phyloP scores from a whole-genome alignment of 805 yeast genomes.

The Cyberlindnera euphorbiiphila region DNA sequence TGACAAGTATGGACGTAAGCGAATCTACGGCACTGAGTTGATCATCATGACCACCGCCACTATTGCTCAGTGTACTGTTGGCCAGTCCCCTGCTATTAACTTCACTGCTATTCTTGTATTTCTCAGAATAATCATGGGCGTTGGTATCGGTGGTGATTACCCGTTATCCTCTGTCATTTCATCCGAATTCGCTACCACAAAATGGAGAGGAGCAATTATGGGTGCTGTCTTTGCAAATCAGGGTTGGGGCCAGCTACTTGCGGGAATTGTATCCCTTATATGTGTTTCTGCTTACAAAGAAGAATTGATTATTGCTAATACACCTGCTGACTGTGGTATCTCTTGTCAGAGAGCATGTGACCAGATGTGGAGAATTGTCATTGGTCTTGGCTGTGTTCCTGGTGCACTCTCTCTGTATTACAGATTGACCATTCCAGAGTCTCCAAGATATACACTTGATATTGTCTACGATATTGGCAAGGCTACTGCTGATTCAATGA shows the following conservation, averaged over 20 bases:
- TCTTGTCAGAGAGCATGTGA: constrained; percentile 76
- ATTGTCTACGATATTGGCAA: constrained; percentile 55
- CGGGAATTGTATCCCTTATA: constrained; percentile 78
- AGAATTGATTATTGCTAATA: constrained; percentile 48
- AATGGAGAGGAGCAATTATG: constrained; percentile 98
- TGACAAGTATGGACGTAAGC: constrained; percentile 81
- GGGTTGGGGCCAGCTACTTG: constrained; percentile 92
- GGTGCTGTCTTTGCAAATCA: constrained; percentile 95
- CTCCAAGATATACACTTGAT: constrained; percentile 87
- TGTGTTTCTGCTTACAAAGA: constrained; percentile 74
- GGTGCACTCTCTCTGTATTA: constrained; percentile 80
- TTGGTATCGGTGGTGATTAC: constrained; percentile 97
- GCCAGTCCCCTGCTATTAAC: constrained; percentile 64
- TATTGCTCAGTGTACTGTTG: constrained; percentile 70
- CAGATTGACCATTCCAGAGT: constrained; percentile 92
- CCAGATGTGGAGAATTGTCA: constrained; percentile 89
- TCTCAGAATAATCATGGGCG: constrained; percentile 86
- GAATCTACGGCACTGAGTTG: constrained; percentile 81
- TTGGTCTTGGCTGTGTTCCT: constrained; percentile 90
- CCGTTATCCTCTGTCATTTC: constrained; percentile 92
- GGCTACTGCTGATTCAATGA: constrained; percentile 53
- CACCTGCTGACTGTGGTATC: constrained; percentile 57
- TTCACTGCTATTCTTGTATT: constrained; percentile 72
- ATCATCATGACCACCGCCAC: constrained; percentile 81
- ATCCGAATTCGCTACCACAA: constrained; percentile 88